Evolutionary conservation across 352 stramenopile genomes (phyloP).

Genomic region (Saprolegnia parasitica): DNA sequence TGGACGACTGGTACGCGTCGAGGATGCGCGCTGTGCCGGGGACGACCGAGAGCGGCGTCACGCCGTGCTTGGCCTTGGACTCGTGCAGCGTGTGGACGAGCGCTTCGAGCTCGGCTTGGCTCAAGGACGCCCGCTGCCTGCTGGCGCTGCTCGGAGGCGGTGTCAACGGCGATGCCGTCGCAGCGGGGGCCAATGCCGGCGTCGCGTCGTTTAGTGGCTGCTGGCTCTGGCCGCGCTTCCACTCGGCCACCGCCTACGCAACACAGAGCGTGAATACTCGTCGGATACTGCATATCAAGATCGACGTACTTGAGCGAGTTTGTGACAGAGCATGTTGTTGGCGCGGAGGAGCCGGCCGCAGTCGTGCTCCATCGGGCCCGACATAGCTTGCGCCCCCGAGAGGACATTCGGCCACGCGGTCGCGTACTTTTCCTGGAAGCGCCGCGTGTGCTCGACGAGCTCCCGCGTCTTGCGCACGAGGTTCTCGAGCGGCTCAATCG

Average conservation of each 20-base stretch:
- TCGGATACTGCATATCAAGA: not conserved
- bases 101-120: constrained; percentile 6
- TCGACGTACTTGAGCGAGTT: not conserved
- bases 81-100: constrained; percentile 18
- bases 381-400: not conserved
- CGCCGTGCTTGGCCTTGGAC: not conserved
- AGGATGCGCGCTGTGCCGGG: constrained; percentile 19
- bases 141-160: not conserved
- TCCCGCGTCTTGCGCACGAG: constrained; percentile 17
- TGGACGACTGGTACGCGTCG: constrained; percentile 24
- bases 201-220: not conserved
- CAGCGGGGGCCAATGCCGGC: not conserved
- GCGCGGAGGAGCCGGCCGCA: constrained; percentile 12
- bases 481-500: constrained; percentile 14
- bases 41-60: not conserved
- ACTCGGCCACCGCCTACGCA: not conserved
- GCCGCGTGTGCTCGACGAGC: constrained; percentile 18
- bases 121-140: not conserved
- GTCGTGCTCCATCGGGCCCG: not conserved
- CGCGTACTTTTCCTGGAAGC: constrained; percentile 26
- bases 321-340: constrained; percentile 15
- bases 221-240: not conserved
- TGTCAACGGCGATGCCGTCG: not conserved
- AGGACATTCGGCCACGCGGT: not conserved
- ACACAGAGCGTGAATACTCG: not conserved